Evolutionary conservation across 371 early-diverging fungal genomes (phyloP).

Genomic region (Rhizopus sp.): DNA sequence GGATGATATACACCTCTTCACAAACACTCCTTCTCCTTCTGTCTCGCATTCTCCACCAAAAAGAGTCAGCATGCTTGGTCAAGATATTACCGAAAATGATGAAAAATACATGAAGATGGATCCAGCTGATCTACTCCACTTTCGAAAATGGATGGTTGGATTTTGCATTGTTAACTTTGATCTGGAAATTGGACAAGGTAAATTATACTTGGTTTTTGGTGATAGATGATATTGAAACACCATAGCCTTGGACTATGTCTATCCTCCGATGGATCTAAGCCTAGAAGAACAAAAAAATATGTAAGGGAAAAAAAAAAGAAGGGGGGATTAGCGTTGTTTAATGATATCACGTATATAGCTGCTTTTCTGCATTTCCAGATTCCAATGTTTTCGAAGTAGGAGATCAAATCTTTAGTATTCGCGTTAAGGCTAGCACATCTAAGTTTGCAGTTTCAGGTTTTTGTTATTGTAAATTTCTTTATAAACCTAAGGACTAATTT

Average conservation of each 20-base stretch:
- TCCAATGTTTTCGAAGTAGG: conserved; percentile 90
- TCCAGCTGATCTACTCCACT: conserved; percentile 48
- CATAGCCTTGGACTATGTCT: conserved; percentile 79
- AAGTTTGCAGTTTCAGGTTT: conserved; percentile 61
- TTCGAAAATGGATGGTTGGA: conserved; percentile 85
- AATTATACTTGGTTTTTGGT: background rate
- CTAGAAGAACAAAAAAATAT: conserved; percentile 81
- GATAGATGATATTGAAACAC: background rate
- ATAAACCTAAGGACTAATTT: background rate
- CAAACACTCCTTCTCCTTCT: conserved; percentile 8
- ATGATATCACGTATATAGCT: conserved; percentile 41
- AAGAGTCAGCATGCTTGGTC: conserved; percentile 7
- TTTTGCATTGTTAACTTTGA: conserved; percentile 95
- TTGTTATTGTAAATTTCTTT: conserved; percentile 1
- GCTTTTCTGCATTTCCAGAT: conserved; percentile 96
- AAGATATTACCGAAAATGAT: conserved; percentile 44
- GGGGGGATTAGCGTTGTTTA: background rate
- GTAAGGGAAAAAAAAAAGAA: conserved; percentile 35
- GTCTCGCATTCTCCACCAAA: background rate
- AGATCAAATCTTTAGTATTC: conserved; percentile 88
- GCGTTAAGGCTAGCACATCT: conserved; percentile 72
- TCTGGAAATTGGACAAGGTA: conserved; percentile 89
- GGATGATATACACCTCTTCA: conserved; percentile 6
- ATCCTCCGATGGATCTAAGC: conserved; percentile 81
- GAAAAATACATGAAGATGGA: conserved; percentile 31